Conservation (phyloP, 2,329 filamentous ascomycete genomes). For the Exophiala sp. region DNA sequence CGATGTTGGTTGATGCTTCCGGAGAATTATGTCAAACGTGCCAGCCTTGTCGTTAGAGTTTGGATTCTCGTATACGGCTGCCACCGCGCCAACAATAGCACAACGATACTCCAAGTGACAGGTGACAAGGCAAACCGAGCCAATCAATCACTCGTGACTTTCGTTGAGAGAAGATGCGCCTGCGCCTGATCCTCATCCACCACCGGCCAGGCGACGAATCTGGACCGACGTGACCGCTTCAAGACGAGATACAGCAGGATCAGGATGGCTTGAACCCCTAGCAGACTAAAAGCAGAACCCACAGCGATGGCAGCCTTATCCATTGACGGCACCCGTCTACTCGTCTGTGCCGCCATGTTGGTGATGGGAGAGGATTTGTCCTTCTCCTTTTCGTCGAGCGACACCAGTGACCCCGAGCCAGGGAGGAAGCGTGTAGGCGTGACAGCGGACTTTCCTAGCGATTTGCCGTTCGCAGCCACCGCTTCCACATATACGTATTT, state of each 20-base stretch:
- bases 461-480: not conserved
- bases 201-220: not conserved
- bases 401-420: not conserved
- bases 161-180: not conserved
- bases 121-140: too few relatives aligned
- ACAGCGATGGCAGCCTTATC: not conserved
- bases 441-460: not conserved
- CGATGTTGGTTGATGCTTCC: too few relatives aligned
- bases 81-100: too few relatives aligned
- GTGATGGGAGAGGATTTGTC: not conserved
- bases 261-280: not conserved
- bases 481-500: slow-evolving; percentile 1
- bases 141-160: not conserved
- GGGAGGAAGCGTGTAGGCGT: not conserved
- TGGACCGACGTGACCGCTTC: not conserved
- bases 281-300: not conserved
- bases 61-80: too few relatives aligned
- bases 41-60: too few relatives aligned
- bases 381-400: not conserved
- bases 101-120: too few relatives aligned
- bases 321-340: not conserved
- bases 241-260: not conserved
- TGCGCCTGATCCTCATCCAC: not conserved
- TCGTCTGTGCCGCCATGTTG: not conserved
- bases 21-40: too few relatives aligned